Evolutionary conservation across 345 rosid species (phyloP), one percentile per base, ranked within the genome.

Genomic region (Leavenworthia alabamica): DNA sequence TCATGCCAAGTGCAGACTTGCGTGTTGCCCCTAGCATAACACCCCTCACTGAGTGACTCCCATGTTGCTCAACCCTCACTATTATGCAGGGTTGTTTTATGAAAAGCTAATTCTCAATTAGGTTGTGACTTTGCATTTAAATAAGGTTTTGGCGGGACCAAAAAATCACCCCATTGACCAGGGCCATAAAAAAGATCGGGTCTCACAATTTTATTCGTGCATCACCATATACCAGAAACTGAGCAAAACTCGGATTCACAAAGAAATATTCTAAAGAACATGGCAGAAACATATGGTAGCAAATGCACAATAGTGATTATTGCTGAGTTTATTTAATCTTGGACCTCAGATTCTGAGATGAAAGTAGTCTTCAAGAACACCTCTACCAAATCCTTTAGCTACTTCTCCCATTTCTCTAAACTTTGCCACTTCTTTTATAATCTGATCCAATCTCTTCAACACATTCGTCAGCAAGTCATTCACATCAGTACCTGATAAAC

Each of bases 361-460:
- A 48, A 79, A 88, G 56, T 71, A 77, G 43, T 78, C 84, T 79
- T 68, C 81, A 41, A 82, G 82, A 33, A 73, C 68, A 40, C 48
- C 55, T 51, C 72, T 81, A 23, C 92, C 96, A 60, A 88, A 86
- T 45, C 90, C 96, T 2, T 66, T 81, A 62, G 85, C 83, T 27
- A 88, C 88, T 74, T 75, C 74, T 77, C 78, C 70, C 96, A 91
- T 91, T 47, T 81, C 78, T 71, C 73, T 74, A 46, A 88, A 81
- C 71, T 79, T 85, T 66, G 47, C 36, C 35, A 74, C 60, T 75
- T 84, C 94, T 41, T 42, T 73, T 58, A 75, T 80, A 64, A 83
- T 77, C 79, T 82, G 89, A 60, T 80, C 81, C 45, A 70, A 67
- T 76, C 83, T 79, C 50, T 44, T 43, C 64, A 60, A 57, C 49